These are phyloP conservation scores for Arthrobotrys sinensis DNA, from an alignment of 2,329 filamentous ascomycete species.

Conservation along the genomic window DNA sequence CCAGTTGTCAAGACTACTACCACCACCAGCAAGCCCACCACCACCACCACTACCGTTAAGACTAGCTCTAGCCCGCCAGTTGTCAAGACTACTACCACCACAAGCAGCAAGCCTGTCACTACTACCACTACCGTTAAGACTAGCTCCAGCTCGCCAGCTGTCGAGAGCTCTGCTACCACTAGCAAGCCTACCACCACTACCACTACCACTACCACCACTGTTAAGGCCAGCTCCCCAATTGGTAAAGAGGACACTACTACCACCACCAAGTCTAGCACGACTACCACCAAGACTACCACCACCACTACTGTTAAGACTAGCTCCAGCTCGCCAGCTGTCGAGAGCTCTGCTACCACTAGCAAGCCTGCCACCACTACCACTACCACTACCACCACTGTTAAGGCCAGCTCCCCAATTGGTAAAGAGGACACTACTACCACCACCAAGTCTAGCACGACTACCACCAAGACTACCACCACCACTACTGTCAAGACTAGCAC, in stretches of 20 bases:
- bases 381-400: neutral
- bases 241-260: neutral
- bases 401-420: neutral
- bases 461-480: neutral
- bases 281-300: neutral
- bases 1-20: neutral
- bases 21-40: no score
- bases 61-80: neutral
- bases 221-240: neutral
- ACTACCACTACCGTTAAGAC: neutral
- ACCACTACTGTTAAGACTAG: neutral
- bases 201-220: neutral
- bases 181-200: neutral
- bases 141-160: neutral
- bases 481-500: neutral
- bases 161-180: neutral
- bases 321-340: neutral
- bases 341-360: neutral
- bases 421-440: neutral
- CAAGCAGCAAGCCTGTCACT: neutral
- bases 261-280: neutral
- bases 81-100: neutral
- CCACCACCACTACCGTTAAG: neutral
- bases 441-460: neutral
- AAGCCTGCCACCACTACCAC: neutral